Evolutionary conservation across 1,284 basidiomycete genomes (phyloP).

Genomic region (Boletellus deceptivus): DNA sequence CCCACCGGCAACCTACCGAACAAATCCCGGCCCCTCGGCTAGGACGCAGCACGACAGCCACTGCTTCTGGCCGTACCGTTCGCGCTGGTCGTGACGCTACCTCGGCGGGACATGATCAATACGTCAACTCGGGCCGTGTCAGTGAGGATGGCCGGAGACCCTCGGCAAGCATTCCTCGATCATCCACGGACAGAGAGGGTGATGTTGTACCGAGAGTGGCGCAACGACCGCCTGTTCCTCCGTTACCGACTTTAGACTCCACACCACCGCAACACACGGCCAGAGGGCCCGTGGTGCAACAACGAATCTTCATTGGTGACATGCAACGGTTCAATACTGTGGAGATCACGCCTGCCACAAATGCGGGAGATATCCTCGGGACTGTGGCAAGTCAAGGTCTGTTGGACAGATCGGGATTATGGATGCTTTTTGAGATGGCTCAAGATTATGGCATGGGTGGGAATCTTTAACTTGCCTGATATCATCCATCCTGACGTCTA

Average conservation of each 20-base stretch:
- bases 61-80: constrained; percentile 6
- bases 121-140: constrained; percentile 19
- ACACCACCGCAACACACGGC: constrained; percentile 19
- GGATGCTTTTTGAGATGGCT: constrained; percentile 79
- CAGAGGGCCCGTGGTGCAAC: constrained; percentile 44
- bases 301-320: constrained; percentile 71
- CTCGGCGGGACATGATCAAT: constrained; percentile 18
- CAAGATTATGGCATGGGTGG: constrained; percentile 85
- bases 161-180: constrained; percentile 17
- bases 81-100: constrained; percentile 19
- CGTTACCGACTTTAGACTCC: constrained; percentile 35
- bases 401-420: constrained; percentile 55
- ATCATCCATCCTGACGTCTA: not conserved
- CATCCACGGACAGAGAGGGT: constrained; percentile 24
- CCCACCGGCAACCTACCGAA: constrained; percentile 32
- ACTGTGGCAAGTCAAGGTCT: constrained; percentile 61
- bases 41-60: constrained; percentile 32
- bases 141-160: constrained; percentile 32
- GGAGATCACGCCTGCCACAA: constrained; percentile 59
- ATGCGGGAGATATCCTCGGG: constrained; percentile 63
- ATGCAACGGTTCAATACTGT: constrained; percentile 72
- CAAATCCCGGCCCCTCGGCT: constrained; percentile 31
- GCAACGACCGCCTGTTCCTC: constrained; percentile 37
- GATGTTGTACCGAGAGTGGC: constrained; percentile 20
- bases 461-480: constrained; percentile 24